Conservation (phyloP, 202 grass and related monocot species). For the Elaeis oleifera region DNA sequence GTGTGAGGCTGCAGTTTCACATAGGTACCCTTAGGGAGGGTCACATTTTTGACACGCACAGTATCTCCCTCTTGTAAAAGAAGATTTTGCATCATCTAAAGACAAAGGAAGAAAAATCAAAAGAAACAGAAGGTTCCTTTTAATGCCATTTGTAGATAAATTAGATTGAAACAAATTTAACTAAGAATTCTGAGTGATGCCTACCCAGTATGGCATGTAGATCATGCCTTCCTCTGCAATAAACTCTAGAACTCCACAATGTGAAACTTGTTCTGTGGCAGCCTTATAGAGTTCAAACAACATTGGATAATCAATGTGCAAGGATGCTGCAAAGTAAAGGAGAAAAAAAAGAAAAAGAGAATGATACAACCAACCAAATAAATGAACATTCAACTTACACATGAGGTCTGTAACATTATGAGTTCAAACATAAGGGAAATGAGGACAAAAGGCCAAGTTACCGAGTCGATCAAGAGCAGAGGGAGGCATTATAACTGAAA, state of each 20-base stretch:
- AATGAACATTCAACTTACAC: slow-evolving; percentile 5
- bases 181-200: slow-evolving; percentile 2
- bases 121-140: slow-evolving; percentile 5
- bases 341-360: slow-evolving; percentile 17
- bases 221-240: slow-evolving; percentile 91
- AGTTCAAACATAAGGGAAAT: neutral
- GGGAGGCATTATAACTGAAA: slow-evolving; percentile 77
- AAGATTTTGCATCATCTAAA: slow-evolving; percentile 99
- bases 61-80: slow-evolving; percentile 71
- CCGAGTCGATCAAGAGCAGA: slow-evolving; percentile 79
- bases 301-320: slow-evolving; percentile 85
- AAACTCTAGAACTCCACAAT: slow-evolving; percentile 83
- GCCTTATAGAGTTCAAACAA: slow-evolving; percentile 77
- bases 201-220: slow-evolving; percentile 86
- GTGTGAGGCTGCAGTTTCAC: slow-evolving; percentile 82
- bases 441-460: slow-evolving; percentile 23
- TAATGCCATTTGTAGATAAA: slow-evolving; percentile 14
- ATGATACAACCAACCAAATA: slow-evolving; percentile 1
- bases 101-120: slow-evolving; percentile 1
- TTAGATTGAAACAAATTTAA: neutral
- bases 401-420: neutral
- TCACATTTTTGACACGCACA: slow-evolving; percentile 47
- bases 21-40: slow-evolving; percentile 68
- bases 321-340: slow-evolving; percentile 40
- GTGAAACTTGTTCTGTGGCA: slow-evolving; percentile 56